A percentile compares a stretch with the other conserved stretches of the same genome.
Conservation (phyloP, 75 land plant species). For the Pinus tabuliformis region DNA sequence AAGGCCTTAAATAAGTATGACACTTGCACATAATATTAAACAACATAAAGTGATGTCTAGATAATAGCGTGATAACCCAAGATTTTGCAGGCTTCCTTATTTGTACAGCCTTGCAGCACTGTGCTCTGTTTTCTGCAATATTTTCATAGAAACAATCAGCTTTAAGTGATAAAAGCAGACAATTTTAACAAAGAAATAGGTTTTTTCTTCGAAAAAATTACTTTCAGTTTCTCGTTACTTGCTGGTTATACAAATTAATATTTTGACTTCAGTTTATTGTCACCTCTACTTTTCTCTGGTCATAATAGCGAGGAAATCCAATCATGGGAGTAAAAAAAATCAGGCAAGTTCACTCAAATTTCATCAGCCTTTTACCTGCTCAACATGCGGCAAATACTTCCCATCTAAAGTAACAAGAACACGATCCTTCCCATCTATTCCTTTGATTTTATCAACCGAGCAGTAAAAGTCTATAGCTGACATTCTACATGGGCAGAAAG, state of each 20-base stretch:
- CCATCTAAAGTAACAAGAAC: constrained; percentile 86
- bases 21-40: background rate
- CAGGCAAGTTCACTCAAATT: background rate
- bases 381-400: constrained; percentile 78
- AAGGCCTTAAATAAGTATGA: background rate
- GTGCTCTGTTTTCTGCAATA: constrained; percentile 8
- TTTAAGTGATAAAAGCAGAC: background rate
- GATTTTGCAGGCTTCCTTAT: background rate
- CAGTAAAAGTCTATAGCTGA: constrained; percentile 95
- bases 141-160: background rate
- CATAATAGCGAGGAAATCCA: background rate
- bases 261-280: background rate
- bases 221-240: background rate
- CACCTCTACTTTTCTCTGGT: background rate
- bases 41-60: background rate
- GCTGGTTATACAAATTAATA: background rate
- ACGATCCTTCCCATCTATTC: constrained; percentile 88
- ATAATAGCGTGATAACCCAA: background rate
- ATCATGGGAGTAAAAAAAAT: background rate
- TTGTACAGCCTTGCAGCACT: constrained; percentile 1
- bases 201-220: background rate
- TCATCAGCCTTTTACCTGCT: constrained; percentile 50
- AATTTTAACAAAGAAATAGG: background rate
- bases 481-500: constrained; percentile 46
- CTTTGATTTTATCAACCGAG: constrained; percentile 80